Evolutionary conservation across 129 eudicot genomes (phyloP), one percentile per base, ranked within the genome.

Genomic region (Flaveria brownii): DNA sequence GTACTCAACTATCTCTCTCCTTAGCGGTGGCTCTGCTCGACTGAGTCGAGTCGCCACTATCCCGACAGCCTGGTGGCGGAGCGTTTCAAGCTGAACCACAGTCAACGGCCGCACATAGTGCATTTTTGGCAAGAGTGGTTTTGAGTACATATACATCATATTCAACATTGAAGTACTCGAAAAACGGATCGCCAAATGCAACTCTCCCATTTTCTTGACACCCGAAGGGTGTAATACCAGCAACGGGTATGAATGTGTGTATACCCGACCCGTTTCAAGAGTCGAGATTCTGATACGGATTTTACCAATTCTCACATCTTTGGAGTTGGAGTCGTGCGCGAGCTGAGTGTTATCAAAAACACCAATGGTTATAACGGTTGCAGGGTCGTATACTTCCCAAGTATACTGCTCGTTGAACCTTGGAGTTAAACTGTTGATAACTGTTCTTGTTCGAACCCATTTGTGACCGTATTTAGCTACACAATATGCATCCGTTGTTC

Each of bases 351-450:
- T 90, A 55, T 90, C 96, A 14, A 93, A 91, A 74, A 93, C 97
- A 33, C 97, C 96, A 3, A 93, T 78, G 6, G 98, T 90, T 65
- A 93, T 83, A 82, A 93, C 98, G 1, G 98, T 93, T 62, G 96
- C 77, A 6, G 97, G 98, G 75, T 93, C 98, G 50, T 72, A 88
- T 64, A 93, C 98, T 74, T 93, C 98, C 98, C 98, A 93, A 49
- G 97, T 85, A 83, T 93, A 93, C 66, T 93, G 97, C 81, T 93
- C 98, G 55, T 93, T 93, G 75, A 82, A 93, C 70, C 81, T 86
- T 0, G 98, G 98, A 71, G 73, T 85, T 47, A 87, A 82, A 80
- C 88, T 90, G 77, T 93, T 91, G 1, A 86, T 80, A 46, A 93
- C 79, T 2, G 98, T 93, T 41, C 97, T 78, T 26, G 97, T 93